A percentile compares a stretch with the other conserved stretches of the same genome.
Conservation (phyloP, 306 rosid species). For the Dryas octopetala region DNA sequence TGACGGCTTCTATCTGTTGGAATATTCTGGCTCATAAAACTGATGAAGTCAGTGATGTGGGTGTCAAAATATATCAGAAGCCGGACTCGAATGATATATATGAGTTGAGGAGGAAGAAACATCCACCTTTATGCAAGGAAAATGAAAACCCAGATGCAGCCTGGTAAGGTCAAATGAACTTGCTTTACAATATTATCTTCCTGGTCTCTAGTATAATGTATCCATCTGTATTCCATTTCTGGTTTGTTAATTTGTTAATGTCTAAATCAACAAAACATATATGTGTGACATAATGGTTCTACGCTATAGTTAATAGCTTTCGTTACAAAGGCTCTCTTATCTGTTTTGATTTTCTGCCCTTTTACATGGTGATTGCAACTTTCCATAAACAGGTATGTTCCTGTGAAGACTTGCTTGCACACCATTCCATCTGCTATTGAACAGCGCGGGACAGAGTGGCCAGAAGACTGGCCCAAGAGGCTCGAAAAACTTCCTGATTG, state of each 20-base stretch:
- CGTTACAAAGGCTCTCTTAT: neutral
- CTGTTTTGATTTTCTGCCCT: neutral
- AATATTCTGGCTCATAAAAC: slow-evolving; percentile 93
- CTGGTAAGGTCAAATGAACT: slow-evolving; percentile 54
- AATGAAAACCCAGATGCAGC: slow-evolving; percentile 91
- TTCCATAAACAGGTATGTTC: slow-evolving; percentile 61
- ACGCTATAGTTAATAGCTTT: neutral
- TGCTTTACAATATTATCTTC: slow-evolving; percentile 27
- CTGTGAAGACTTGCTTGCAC: slow-evolving; percentile 76
- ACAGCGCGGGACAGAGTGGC: slow-evolving; percentile 97
- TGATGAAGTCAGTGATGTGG: slow-evolving; percentile 79
- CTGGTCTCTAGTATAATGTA: neutral
- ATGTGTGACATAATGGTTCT: neutral
- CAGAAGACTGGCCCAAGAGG: slow-evolving; percentile 98
- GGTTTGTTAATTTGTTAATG: neutral
- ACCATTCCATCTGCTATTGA: slow-evolving; percentile 78
- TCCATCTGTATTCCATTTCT: neutral
- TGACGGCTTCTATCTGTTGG: slow-evolving; percentile 86
- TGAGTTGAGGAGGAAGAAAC: slow-evolving; percentile 72
- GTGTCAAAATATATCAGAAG: slow-evolving; percentile 88
- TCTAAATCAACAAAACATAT: neutral
- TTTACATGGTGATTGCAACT: slow-evolving; percentile 6
- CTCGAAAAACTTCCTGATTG: slow-evolving; percentile 82
- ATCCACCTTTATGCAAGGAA: slow-evolving; percentile 86
- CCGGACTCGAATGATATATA: slow-evolving; percentile 85